These are phyloP conservation scores for Ambrosia trifida DNA, from an alignment of 129 eudicot genomes.

Conservation along the genomic window DNA sequence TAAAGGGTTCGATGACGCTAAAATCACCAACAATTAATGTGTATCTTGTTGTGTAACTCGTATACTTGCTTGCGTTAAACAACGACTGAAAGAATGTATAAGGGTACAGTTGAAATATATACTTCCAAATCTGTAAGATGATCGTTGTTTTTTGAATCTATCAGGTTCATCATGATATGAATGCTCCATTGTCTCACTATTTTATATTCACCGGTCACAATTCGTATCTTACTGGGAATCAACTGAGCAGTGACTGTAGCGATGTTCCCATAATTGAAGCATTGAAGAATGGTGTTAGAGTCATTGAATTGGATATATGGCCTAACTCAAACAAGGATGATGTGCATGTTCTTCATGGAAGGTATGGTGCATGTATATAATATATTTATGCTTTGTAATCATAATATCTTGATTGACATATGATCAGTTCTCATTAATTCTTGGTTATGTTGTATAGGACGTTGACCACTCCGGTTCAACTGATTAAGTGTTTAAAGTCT, in stretches of 20 bases:
- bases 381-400: too few relatives aligned
- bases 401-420: neutral
- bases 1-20: too few relatives aligned
- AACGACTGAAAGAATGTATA: conserved; percentile 4
- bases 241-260: conserved; percentile 94
- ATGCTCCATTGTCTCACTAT: conserved; percentile 84
- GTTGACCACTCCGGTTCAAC: conserved; percentile 82
- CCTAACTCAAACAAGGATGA: conserved; percentile 79
- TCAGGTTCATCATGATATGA: conserved; percentile 94
- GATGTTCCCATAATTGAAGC: conserved; percentile 83
- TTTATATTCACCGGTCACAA: conserved; percentile 93
- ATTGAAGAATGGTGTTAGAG: conserved; percentile 72
- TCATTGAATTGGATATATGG: conserved; percentile 96
- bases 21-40: neutral
- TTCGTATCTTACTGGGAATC: conserved; percentile 94
- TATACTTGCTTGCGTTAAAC: neutral
- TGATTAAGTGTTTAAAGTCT: conserved; percentile 74
- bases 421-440: neutral
- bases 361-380: conserved; percentile 59
- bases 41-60: neutral
- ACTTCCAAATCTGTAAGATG: neutral
- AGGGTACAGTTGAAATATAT: too few relatives aligned
- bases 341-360: conserved; percentile 91
- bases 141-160: conserved; percentile 13
- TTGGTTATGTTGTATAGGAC: conserved; percentile 56